These are phyloP conservation scores for Euphorbia schlechtendalii DNA, from an alignment of 441 rosid genomes.

Conservation along the genomic window DNA sequence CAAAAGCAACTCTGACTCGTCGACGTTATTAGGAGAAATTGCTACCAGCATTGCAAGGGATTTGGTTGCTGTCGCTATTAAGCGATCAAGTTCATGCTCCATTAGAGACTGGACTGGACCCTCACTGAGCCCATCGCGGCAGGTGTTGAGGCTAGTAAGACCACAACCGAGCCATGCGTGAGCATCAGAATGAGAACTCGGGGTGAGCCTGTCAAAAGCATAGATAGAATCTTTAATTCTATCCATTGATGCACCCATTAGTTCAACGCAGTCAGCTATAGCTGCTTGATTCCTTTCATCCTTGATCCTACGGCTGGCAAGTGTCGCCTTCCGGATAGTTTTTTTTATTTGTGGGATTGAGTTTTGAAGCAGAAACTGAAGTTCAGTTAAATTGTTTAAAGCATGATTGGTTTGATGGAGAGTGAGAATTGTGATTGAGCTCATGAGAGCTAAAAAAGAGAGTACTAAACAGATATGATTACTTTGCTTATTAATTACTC, in stretches of 20 bases:
- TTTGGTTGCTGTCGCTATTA: slow-evolving; percentile 40
- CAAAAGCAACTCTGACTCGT: slow-evolving; percentile 11
- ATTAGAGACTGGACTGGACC: slow-evolving; percentile 26
- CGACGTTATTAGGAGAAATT: slow-evolving; percentile 21
- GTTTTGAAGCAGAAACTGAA: slow-evolving; percentile 35
- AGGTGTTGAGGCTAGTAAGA: slow-evolving; percentile 63
- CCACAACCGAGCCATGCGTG: slow-evolving; percentile 66
- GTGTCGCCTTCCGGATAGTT: slow-evolving; percentile 18
- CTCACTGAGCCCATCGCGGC: slow-evolving; percentile 39
- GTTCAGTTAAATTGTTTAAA: slow-evolving; percentile 24
- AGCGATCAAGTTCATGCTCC: slow-evolving; percentile 32
- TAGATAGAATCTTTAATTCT: slow-evolving; percentile 36
- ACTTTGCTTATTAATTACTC: too few species aligned
- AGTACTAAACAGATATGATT: slow-evolving; percentile 26
- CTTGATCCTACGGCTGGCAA: slow-evolving; percentile 26
- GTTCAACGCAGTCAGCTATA: slow-evolving; percentile 43
- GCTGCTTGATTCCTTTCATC: slow-evolving; percentile 34
- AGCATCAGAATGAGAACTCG: slow-evolving; percentile 35
- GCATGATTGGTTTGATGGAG: slow-evolving; percentile 32
- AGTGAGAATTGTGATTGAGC: slow-evolving; percentile 28
- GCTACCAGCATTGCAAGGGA: slow-evolving; percentile 47
- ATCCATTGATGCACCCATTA: slow-evolving; percentile 52
- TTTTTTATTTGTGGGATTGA: slow-evolving; percentile 25
- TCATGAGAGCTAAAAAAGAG: slow-evolving; percentile 34
- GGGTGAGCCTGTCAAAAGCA: slow-evolving; percentile 27